Conservation (phyloP, 345 rosid species). For the Acer campestre region DNA sequence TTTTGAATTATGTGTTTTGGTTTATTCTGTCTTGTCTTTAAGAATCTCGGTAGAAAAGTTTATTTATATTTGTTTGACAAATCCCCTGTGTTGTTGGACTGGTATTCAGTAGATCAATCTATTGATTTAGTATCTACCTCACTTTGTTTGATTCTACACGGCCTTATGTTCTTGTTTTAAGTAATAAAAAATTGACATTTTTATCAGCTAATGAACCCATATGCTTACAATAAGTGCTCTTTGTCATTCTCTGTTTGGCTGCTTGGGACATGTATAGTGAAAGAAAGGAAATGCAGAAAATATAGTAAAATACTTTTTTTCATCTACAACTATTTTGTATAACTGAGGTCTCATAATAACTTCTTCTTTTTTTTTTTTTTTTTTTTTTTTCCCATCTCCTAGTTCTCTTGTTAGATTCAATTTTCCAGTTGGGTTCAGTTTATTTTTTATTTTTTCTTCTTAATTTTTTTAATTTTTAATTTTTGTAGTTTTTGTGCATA, state of each 20-base stretch:
- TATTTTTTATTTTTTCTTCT: too few species aligned
- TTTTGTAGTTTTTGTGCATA: neutral
- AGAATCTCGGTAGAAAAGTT: conserved; percentile 53
- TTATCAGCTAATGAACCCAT: conserved; percentile 18
- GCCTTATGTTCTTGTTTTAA: conserved; percentile 25
- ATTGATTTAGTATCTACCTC: conserved; percentile 32
- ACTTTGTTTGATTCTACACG: conserved; percentile 28
- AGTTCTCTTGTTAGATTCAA: neutral
- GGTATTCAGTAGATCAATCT: conserved; percentile 24
- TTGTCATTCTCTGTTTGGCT: conserved; percentile 28
- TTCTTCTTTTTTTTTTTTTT: neutral
- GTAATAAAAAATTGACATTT: conserved; percentile 13
- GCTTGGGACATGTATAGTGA: conserved; percentile 9
- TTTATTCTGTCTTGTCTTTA: conserved; percentile 60
- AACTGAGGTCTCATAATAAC: neutral
- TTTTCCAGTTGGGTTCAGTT: too few species aligned
- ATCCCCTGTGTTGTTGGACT: conserved; percentile 35
- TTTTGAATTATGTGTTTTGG: conserved; percentile 71
- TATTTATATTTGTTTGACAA: conserved; percentile 43
- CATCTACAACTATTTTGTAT: neutral
- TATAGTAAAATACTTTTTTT: conserved; percentile 1
- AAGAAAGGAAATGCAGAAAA: neutral
- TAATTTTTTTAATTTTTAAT: neutral
- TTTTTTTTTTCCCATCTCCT: neutral
- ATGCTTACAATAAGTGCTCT: conserved; percentile 21